Base-by-base conservation (phyloP, 2,329 filamentous ascomycete genomes). In the Didymella arachidicola region DNA sequence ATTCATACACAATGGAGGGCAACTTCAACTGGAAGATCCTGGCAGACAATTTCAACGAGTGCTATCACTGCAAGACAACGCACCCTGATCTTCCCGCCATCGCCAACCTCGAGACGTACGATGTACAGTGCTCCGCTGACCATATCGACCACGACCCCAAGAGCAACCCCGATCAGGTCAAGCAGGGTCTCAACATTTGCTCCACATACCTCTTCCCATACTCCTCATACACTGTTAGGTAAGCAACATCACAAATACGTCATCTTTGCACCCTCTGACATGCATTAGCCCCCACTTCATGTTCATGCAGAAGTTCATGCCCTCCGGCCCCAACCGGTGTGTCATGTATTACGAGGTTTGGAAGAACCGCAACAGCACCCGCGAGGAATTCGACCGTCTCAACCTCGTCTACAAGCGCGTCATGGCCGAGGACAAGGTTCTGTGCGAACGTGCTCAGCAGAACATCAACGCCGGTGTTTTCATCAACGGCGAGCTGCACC, bases 21-120 rank as follows among this genome's bases (percentile, higher is more conserved):
- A 61, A 69, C 32, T 73, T 67, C 59, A 74, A 74, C 58, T 75
- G 72, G 72, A 75, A 75, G 60, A 72, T 72, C 29, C 61, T 73
- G 12, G 67, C 72, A 14, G 86, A 88, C 69, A 87, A 88, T 77
- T 89, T 87, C 78, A 89, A 89, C 70, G 86, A 86, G 69, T 88
- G 86, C 69, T 89, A 88, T 65, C 86, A 88, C 77, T 87, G 85
- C 77, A 81, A 82, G 49, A 83, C 82, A 0, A 82, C 84, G 2
- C 85, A 87, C 64, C 85, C 86, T 2, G 83, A 86, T 57, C 83
- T 87, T 30, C 79, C 83, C 4, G 66, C 63, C 41, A 79, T 87
- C n/a, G 81, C 85, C 43, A 83, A 87, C 59, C 79, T 87, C 38
- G 80, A 81, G 57, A 81, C 81, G 3, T 87, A 87, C 73, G 66